These are phyloP conservation scores for Leonotis leonurus DNA, from an alignment of 257 asterid genomes.

Conservation along the genomic window DNA sequence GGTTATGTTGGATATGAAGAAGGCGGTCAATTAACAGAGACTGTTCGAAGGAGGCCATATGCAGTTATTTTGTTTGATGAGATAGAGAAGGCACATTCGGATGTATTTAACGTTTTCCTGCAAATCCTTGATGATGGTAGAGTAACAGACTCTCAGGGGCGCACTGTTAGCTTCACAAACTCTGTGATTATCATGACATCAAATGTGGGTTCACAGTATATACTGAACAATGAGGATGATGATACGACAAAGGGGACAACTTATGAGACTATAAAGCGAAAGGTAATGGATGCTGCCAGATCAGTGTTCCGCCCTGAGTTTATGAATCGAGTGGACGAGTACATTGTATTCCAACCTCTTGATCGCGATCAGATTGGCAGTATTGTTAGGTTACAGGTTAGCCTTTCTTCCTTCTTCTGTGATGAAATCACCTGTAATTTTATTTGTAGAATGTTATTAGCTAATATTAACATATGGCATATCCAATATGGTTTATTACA, in stretches of 20 bases:
- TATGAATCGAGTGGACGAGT: slow-evolving; percentile 93
- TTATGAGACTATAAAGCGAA: slow-evolving; percentile 63
- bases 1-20: slow-evolving; percentile 94
- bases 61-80: slow-evolving; percentile 87
- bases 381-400: slow-evolving; percentile 73
- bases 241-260: slow-evolving; percentile 42
- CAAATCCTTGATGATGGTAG: slow-evolving; percentile 95
- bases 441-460: too few species aligned
- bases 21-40: slow-evolving; percentile 90
- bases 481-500: slow-evolving; percentile 13
- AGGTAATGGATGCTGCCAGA: slow-evolving; percentile 88
- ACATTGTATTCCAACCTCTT: slow-evolving; percentile 91
- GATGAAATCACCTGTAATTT: not conserved
- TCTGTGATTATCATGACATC: slow-evolving; percentile 90
- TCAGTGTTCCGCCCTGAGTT: slow-evolving; percentile 83
- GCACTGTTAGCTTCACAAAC: slow-evolving; percentile 88
- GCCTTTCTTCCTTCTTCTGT: not conserved
- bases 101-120: slow-evolving; percentile 86
- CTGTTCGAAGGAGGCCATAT: slow-evolving; percentile 82
- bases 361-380: slow-evolving; percentile 70
- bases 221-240: slow-evolving; percentile 58
- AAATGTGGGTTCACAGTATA: slow-evolving; percentile 84
- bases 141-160: slow-evolving; percentile 91
- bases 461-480: not conserved
- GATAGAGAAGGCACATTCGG: slow-evolving; percentile 89